These are phyloP conservation scores for Brettanomyces sp. DNA, from an alignment of 805 yeast species.

Conservation along the genomic window DNA sequence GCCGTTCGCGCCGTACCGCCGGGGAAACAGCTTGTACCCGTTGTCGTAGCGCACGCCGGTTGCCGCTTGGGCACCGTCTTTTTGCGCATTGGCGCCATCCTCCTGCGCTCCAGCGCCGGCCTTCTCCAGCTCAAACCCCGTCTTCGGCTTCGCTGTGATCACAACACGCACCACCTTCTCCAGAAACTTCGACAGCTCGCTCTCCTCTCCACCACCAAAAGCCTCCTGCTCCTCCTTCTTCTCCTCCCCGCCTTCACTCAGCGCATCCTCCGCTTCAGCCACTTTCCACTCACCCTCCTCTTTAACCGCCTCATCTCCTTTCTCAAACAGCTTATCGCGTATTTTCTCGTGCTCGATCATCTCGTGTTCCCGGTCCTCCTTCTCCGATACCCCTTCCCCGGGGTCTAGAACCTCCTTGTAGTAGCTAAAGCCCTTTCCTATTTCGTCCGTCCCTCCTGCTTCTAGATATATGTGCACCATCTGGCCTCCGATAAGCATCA, in stretches of 20 bases:
- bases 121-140: slow-evolving; percentile 14
- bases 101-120: neutral
- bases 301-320: neutral
- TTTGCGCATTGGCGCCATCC: no score
- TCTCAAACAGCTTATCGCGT: slow-evolving; percentile 1
- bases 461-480: no score
- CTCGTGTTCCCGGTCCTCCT: neutral
- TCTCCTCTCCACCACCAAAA: neutral
- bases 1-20: slow-evolving; percentile 22
- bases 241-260: neutral
- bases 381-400: no score
- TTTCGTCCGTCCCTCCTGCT: no score
- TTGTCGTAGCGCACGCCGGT: neutral
- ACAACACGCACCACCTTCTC: slow-evolving; percentile 12
- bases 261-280: neutral
- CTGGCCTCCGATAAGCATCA: no score
- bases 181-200: slow-evolving; percentile 14
- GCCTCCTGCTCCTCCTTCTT: neutral
- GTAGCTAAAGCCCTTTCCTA: no score
- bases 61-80: slow-evolving; percentile 4
- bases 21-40: slow-evolving; percentile 1
- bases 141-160: slow-evolving; percentile 14
- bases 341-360: slow-evolving; percentile 3
- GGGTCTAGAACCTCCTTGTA: no score
- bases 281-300: neutral